phyloP scores from a whole-genome alignment of 371 early-diverging fungal genomes.

The Nosema muscidifuracis region DNA sequence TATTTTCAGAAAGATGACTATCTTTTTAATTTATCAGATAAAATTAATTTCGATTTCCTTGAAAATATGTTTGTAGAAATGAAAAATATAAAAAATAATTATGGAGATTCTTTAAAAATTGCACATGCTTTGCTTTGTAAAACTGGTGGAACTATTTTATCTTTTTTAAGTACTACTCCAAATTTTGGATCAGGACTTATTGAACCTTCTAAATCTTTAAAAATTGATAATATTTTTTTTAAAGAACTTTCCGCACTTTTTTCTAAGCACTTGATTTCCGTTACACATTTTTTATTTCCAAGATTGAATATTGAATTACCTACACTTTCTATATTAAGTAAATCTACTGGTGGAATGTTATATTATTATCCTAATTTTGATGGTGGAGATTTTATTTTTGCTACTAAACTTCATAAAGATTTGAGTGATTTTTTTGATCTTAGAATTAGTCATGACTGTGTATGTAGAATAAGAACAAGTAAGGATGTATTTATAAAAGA shows the following conservation, averaged over 20 bases:
- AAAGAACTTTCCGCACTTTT: conserved; percentile 82
- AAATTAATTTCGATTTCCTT: conserved; percentile 13
- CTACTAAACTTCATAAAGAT: conserved; percentile 76
- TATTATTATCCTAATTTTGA: conserved; percentile 88
- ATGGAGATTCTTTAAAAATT: conserved; percentile 51
- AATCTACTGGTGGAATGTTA: conserved; percentile 83
- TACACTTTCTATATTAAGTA: conserved; percentile 69
- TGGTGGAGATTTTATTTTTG: conserved; percentile 74
- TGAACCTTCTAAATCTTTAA: not conserved
- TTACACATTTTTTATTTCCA: conserved; percentile 83
- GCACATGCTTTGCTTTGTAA: conserved; percentile 19
- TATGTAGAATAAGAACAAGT: conserved; percentile 82
- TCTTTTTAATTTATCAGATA: conserved; percentile 34
- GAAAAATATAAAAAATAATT: conserved; percentile 42
- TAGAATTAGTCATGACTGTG: conserved; percentile 82
- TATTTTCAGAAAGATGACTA: conserved; percentile 26
- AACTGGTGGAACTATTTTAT: conserved; percentile 44
- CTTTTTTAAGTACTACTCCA: conserved; percentile 51
- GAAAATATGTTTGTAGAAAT: conserved; percentile 25
- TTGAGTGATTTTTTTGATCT: conserved; percentile 72
- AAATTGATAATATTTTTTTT: conserved; percentile 67
- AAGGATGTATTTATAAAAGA: conserved; percentile 65
- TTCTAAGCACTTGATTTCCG: conserved; percentile 75
- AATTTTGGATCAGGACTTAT: conserved; percentile 46
- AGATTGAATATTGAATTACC: conserved; percentile 79